Evolutionary conservation across 2,329 filamentous ascomycete species (phyloP), one percentile per base, ranked within the genome.

Genomic region (Sodiomyces alkalinus): DNA sequence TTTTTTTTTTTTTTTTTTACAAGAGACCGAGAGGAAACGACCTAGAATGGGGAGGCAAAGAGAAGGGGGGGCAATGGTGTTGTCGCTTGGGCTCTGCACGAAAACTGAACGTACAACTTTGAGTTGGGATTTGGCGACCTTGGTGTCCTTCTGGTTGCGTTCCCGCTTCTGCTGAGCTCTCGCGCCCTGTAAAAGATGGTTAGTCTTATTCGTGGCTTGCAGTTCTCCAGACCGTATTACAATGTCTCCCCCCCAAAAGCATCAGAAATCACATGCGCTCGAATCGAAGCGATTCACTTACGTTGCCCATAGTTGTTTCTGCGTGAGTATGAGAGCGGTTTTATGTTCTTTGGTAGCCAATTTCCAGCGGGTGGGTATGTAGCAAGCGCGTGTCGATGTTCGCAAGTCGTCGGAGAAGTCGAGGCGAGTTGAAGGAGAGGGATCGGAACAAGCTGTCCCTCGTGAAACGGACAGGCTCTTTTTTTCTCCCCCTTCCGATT

Each of bases 141-240:
- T 55, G 46, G 62, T 68, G 38, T 49, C 50, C 37, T 77, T 67
- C 55, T 79, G 77, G 50, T 74, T 74, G 55, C 76, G 74, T 52
- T 79, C 77, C 40, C 77, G 75, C 69, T 80, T 80, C 56, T 75
- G 69, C 49, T 65, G 60, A 49, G 73, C 71, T 53, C 72, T 76
- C 52, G 68, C 68, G 58, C 73, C 73, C 67, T 72, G 25, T 9
- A 21, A 30, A n/a, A n/a, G n/a, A n/a, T n/a, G n/a, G n/a, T n/a
- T n/a, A n/a, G n/a, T n/a, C n/a, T n/a, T n/a, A n/a, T n/a, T n/a
- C n/a, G n/a, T n/a, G n/a, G n/a, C n/a, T n/a, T n/a, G n/a, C n/a
- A n/a, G n/a, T n/a, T n/a, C n/a, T n/a, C n/a, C n/a, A n/a, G n/a
- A n/a, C n/a, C n/a, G n/a, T n/a, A n/a, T n/a, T n/a, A n/a, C n/a